These are phyloP conservation scores for Psidium guajava DNA, from an alignment of 345 rosid species.

Conservation along the genomic window DNA sequence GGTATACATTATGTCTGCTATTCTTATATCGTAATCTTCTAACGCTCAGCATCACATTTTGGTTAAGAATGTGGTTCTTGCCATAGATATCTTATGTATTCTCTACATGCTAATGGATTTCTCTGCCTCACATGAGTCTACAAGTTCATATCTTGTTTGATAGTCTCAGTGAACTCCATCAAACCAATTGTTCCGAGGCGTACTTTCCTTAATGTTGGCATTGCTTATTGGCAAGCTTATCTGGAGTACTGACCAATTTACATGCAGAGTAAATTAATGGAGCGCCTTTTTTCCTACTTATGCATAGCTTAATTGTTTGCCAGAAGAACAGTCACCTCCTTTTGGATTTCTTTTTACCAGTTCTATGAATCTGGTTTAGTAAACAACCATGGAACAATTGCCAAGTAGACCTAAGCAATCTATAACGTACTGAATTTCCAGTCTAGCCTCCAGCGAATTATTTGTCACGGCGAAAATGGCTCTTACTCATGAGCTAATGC, in stretches of 20 bases:
- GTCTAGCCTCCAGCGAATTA: not conserved
- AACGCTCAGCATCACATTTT: not conserved
- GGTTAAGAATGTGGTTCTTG: not conserved
- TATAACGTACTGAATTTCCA: not conserved
- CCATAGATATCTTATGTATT: not conserved
- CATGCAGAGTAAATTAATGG: not conserved
- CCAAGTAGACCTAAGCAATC: not conserved
- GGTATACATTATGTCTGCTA: constrained; percentile 12
- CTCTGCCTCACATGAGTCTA: not conserved
- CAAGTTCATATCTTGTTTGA: not conserved
- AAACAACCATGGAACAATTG: not conserved
- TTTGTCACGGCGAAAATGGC: not conserved
- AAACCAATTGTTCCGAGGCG: not conserved
- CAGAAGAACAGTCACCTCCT: not conserved
- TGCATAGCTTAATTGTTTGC: not conserved
- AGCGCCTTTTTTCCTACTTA: not conserved
- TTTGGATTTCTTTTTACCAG: not conserved
- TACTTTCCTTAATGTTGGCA: not conserved
- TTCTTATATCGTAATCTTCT: not conserved
- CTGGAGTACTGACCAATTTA: not conserved
- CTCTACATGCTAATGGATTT: not conserved
- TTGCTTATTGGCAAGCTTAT: not conserved
- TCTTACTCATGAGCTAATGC: not conserved
- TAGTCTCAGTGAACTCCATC: not conserved
- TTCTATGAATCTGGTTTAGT: not conserved